A percentile compares a stretch with the other conserved stretches of the same genome.
phyloP scores from a whole-genome alignment of 1,139 yeast species.

The Scheffersomyces stambukii region DNA sequence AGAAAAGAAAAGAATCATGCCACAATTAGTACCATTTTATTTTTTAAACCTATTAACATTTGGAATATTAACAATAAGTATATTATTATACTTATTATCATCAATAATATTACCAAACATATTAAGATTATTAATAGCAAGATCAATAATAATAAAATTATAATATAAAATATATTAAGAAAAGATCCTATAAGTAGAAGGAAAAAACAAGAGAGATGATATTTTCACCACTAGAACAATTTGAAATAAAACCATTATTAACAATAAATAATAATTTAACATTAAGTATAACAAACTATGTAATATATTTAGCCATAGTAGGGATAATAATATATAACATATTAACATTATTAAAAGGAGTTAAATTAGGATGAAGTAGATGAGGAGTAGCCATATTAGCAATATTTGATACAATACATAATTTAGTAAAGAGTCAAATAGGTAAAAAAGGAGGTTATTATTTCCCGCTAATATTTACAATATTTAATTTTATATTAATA shows the following conservation, averaged over 20 bases:
- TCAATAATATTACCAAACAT: conserved; percentile 10
- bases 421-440: no score
- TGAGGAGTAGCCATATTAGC: conserved; percentile 1
- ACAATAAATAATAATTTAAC: conserved; percentile 8
- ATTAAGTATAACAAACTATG: conserved; percentile 7
- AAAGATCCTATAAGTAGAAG: conserved; percentile 1
- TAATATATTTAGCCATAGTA: no score
- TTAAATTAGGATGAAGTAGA: no score
- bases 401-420: no score
- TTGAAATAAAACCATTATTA: conserved; percentile 10
- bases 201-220: conserved; percentile 3
- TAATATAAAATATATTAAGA: conserved; percentile 2
- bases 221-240: conserved; percentile 11
- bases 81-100: conserved; percentile 8
- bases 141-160: conserved; percentile 10
- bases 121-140: conserved; percentile 10
- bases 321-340: conserved; percentile 5
- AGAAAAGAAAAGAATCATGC: conserved; percentile 5
- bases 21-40: conserved; percentile 10
- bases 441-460: no score
- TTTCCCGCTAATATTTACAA: no score
- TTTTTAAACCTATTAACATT: conserved; percentile 8
- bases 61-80: conserved; percentile 7
- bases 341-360: conserved; percentile 3
- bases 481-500: no score